phyloP scores from a whole-genome alignment of 352 stramenopile species.

The Globisporangium abappressorium region DNA sequence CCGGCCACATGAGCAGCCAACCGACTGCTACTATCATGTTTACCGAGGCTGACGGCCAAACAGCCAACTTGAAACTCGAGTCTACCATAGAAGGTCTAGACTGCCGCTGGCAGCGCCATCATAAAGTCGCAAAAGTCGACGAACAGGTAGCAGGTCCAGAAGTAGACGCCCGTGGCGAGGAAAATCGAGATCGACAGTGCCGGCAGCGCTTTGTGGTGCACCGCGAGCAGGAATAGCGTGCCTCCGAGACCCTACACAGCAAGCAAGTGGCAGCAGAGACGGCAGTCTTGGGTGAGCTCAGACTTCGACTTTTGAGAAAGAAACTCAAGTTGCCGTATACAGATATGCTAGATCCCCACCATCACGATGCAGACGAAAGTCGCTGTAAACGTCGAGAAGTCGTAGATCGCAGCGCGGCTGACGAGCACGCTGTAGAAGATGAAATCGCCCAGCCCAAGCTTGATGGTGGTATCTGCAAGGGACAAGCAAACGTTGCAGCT shows the following conservation, averaged over 20 bases:
- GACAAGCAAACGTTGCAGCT: background rate
- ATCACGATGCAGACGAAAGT: slow-evolving; percentile 95
- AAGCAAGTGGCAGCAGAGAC: no score
- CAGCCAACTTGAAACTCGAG: no score
- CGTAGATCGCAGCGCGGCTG: slow-evolving; percentile 92
- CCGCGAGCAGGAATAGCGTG: slow-evolving; percentile 93
- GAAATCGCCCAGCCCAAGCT: slow-evolving; percentile 96
- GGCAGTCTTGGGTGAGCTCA: no score
- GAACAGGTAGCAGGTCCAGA: slow-evolving; percentile 79
- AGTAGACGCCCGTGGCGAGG: slow-evolving; percentile 77
- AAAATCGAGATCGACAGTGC: slow-evolving; percentile 95
- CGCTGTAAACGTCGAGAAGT: slow-evolving; percentile 94
- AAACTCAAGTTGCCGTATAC: no score
- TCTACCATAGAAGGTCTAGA: slow-evolving; percentile 20
- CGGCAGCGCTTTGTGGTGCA: slow-evolving; percentile 93
- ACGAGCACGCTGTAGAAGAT: slow-evolving; percentile 99
- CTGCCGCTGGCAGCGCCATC: slow-evolving; percentile 55
- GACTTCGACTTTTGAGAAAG: no score
- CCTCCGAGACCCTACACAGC: slow-evolving; percentile 69
- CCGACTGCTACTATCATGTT: no score
- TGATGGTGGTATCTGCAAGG: slow-evolving; percentile 83
- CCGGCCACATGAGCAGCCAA: no score
- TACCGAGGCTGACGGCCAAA: no score
- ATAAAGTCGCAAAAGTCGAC: slow-evolving; percentile 83
- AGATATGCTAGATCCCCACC: slow-evolving; percentile 4